phyloP scores from a whole-genome alignment of 257 asterid species.

The Capsicum pubescens region DNA sequence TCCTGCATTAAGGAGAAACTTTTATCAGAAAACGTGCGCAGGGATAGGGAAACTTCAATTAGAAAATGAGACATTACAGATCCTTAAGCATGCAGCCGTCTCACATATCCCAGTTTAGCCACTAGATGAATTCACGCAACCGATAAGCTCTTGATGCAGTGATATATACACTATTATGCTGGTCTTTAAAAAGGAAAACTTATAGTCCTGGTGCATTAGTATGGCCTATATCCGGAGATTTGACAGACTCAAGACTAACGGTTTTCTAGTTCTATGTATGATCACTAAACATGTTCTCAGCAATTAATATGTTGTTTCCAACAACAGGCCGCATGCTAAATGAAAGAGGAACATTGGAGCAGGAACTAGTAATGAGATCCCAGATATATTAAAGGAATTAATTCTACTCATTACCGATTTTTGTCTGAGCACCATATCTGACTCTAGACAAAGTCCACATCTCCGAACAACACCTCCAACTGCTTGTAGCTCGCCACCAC shows the following conservation, averaged over 20 bases:
- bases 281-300: background rate
- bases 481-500: constrained; percentile 57
- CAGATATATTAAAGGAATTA: background rate
- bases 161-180: background rate
- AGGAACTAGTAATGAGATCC: background rate
- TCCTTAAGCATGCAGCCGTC: constrained; percentile 12
- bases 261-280: background rate
- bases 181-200: constrained; percentile 3
- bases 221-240: background rate
- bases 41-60: background rate
- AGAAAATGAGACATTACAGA: background rate
- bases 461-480: constrained; percentile 73
- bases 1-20: constrained; percentile 63
- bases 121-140: background rate
- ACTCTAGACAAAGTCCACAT: constrained; percentile 79
- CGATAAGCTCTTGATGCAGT: background rate
- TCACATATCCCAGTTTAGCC: background rate
- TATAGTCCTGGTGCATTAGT: background rate
- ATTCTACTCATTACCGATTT: constrained; percentile 69
- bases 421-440: constrained; percentile 85
- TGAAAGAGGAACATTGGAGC: background rate
- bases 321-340: background rate
- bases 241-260: background rate
- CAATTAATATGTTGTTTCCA: background rate
- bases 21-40: constrained; percentile 6